Base-by-base conservation (phyloP, 106 monocot species). In the Dendrobium huoshanense region DNA sequence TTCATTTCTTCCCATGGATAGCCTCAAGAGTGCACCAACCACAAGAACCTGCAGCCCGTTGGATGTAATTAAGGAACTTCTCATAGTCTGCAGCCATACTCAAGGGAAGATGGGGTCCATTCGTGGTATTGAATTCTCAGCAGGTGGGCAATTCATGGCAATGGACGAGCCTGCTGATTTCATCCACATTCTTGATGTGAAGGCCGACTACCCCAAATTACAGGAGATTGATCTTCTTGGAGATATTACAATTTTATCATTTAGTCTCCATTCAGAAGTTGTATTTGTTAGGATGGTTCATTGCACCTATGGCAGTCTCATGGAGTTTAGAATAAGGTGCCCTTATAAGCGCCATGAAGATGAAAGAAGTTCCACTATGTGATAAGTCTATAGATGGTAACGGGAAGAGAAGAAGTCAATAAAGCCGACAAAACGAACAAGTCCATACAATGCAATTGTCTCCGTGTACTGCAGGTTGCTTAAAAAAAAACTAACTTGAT, bases 211-310 rank as follows among this genome's bases (percentile, higher is more conserved):
- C 58, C 16, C 27, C 43, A 80, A 61, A 27, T 84, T 87, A 11
- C 96, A 96, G 29, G 93, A 93, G 83, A 96, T 93, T 41, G 91
- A 96, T 77, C 64, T 96, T 77, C 92, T 93, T 77, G 96, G 96
- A n/a, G 96, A 96, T 86, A 87, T 96, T 67, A 81, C 87, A 10
- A 89, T 89, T 19, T 17, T 89, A 5, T 83, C 85, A 0, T 92
- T 92, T 79, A 92, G 92, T 58, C 87, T 89, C 1, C 87, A 89
- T 33, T 31, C 85, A 0, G 87, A 89, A 80, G 85, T 87, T 27
- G 74, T 92, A 44, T 92, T 89, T 82, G 84, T 89, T 10, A 85
- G 92, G 15, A 68, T 89, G 3, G 87, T 87, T 5, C 89, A 92
- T 31, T 83, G 77, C 0, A 89, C 83, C 5, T 92, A 89, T 44